Percentiles rank a stretch among this genome's conserved stretches.
phyloP scores from a whole-genome alignment of 257 asterid species.

The Fraxinus quadrangulata region DNA sequence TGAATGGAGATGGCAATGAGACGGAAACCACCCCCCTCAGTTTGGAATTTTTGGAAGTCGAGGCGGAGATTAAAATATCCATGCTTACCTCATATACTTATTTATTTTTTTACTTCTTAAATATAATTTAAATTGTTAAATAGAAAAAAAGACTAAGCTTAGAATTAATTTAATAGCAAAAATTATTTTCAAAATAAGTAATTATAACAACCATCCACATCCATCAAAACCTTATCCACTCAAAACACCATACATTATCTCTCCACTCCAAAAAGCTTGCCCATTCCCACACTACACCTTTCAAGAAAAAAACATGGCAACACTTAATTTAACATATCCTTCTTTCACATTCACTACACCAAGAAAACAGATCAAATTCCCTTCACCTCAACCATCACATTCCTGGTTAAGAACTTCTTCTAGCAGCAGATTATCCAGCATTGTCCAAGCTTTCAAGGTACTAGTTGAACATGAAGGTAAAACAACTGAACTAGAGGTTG shows the following conservation, averaged over 20 bases:
- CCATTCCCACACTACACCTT: neutral
- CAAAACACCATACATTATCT: neutral
- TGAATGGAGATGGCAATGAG: neutral
- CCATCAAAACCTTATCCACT: conserved; percentile 25
- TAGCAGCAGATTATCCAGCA: conserved; percentile 19
- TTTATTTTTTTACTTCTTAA: too few relatives aligned
- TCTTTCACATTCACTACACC: conserved; percentile 32
- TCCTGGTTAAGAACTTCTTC: conserved; percentile 14
- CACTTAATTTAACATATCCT: conserved; percentile 37
- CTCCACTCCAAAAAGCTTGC: conserved; percentile 13
- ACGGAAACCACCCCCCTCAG: too few relatives aligned
- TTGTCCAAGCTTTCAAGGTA: conserved; percentile 60
- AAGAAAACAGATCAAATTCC: conserved; percentile 27
- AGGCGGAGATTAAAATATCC: too few relatives aligned
- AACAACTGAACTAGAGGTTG: conserved; percentile 69
- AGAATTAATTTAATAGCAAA: too few relatives aligned
- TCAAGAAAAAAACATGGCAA: conserved; percentile 33
- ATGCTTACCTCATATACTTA: too few relatives aligned
- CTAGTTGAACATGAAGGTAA: conserved; percentile 58
- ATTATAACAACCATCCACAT: neutral
- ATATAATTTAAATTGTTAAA: too few relatives aligned
- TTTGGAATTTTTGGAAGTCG: too few relatives aligned
- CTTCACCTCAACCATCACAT: conserved; percentile 21
- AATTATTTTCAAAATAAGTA: too few relatives aligned
- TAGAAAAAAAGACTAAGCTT: too few relatives aligned